Base-by-base conservation (phyloP, 2,329 filamentous ascomycete genomes). In the Aspergillus nomiae region DNA sequence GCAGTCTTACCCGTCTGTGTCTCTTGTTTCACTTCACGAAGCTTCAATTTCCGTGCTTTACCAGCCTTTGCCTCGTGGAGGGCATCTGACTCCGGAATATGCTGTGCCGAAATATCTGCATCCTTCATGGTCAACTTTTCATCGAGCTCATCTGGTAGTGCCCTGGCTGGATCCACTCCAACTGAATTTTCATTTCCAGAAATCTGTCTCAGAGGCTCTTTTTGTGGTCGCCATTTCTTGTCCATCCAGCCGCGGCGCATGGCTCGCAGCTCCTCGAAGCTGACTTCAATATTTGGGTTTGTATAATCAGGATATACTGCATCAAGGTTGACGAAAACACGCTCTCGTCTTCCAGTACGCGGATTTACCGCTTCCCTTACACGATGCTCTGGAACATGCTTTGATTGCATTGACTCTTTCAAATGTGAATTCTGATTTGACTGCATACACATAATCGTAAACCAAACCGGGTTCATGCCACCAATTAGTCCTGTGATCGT, bases 401-500 rank as follows among this genome's bases (percentile, higher is more conserved):
- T 86, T 67, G 72, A 63, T 68, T 71, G 70, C 66, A 73, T 73
- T 73, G 74, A 64, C 69, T 78, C 70, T 73, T 76, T 70, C 66
- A 66, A 68, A 76, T 74, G 71, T 75, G 71, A 70, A 75, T 73
- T 75, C 72, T 75, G 72, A 72, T 73, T 76, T 70, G 79, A 80
- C 78, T 82, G 83, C 79, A 85, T 87, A 86, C 79, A 85, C 77
- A 80, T 70, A 76, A 80, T 80, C 78, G 71, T 74, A 74, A 72
- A 70, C 70, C 69, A 72, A 73, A 69, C 73, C 69, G 67, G 72
- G 67, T 73, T 75, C 69, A 81, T 80, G 77, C 74, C 81, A 87
- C 77, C 75, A 84, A 94, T 97, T 97, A 97, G 94, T 97, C 93
- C 94, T 97, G 87, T 87, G 84, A 86, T 89, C 85, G 93, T 95